phyloP scores from a whole-genome alignment of 768 basidiomycete species.

The Scleroderma bovista region DNA sequence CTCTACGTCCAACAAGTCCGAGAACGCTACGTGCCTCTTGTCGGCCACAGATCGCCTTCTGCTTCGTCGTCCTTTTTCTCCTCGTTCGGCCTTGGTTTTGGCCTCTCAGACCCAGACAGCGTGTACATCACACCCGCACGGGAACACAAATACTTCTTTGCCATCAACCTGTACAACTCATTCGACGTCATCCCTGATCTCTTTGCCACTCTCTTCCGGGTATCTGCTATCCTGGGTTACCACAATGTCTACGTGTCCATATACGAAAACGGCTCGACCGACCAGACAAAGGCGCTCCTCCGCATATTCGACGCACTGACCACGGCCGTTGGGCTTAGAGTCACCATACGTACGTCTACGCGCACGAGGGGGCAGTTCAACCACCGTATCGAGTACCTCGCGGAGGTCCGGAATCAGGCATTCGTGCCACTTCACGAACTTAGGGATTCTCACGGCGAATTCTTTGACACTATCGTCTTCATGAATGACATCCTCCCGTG shows the following conservation, averaged over 20 bases:
- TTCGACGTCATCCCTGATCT: slow-evolving; percentile 98
- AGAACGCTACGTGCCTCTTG: slow-evolving; percentile 79
- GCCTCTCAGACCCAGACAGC: slow-evolving; percentile 35
- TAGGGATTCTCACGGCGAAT: slow-evolving; percentile 85
- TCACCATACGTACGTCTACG: slow-evolving; percentile 89
- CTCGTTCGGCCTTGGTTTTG: slow-evolving; percentile 40
- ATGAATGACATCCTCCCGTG: slow-evolving; percentile 99
- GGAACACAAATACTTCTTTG: slow-evolving; percentile 98
- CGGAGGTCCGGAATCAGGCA: slow-evolving; percentile 99
- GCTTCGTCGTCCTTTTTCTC: slow-evolving; percentile 57
- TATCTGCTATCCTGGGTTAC: slow-evolving; percentile 87
- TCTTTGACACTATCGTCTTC: slow-evolving; percentile 95
- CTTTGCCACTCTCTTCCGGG: slow-evolving; percentile 93
- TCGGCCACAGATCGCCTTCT: slow-evolving; percentile 63
- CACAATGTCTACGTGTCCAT: slow-evolving; percentile 98
- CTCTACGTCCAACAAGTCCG: slow-evolving; percentile 80
- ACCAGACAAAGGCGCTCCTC: slow-evolving; percentile 96
- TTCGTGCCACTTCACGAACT: slow-evolving; percentile 94
- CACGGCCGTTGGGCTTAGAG: slow-evolving; percentile 81
- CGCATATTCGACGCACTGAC: slow-evolving; percentile 94
- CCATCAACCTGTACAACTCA: slow-evolving; percentile 99
- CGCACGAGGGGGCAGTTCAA: slow-evolving; percentile 95
- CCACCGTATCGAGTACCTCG: slow-evolving; percentile 99
- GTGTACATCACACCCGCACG: slow-evolving; percentile 36
- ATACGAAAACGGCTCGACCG: slow-evolving; percentile 98